phyloP scores from a whole-genome alignment of 306 rosid genomes.

The Vigna angularis region DNA sequence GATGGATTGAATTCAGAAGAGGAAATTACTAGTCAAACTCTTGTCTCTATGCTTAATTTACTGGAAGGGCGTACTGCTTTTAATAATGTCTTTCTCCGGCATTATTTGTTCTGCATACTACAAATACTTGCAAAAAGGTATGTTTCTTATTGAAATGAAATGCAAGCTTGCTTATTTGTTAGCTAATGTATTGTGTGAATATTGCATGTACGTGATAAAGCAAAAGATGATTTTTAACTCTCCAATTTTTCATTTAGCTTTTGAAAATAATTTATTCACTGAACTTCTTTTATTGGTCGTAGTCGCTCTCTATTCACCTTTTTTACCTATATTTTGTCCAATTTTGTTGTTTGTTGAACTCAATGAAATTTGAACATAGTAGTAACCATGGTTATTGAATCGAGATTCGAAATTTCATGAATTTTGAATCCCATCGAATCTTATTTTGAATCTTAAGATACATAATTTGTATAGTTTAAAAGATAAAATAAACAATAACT shows the following conservation, averaged over 20 bases:
- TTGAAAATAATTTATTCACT: background rate
- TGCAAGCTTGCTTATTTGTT: background rate
- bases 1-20: conserved; percentile 59
- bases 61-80: conserved; percentile 81
- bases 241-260: background rate
- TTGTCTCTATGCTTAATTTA: conserved; percentile 70
- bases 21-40: conserved; percentile 64
- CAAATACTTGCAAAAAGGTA: conserved; percentile 94
- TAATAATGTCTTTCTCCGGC: conserved; percentile 88
- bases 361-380: conserved; percentile 15
- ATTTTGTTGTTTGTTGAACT: conserved; percentile 27
- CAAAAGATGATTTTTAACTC: background rate
- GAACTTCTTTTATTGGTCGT: background rate
- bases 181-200: conserved; percentile 8
- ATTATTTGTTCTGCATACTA: conserved; percentile 84
- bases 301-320: background rate
- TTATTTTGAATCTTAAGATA: too few species aligned
- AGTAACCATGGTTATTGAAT: background rate
- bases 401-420: too few species aligned
- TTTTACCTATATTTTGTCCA: background rate
- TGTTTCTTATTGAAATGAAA: conserved; percentile 31
- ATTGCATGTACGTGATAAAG: background rate
- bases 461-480: too few species aligned
- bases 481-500: too few species aligned
- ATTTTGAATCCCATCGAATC: too few species aligned